Conservation (phyloP, 2,329 filamentous ascomycete species). For the Immersiporthe knoxdaviesiana region DNA sequence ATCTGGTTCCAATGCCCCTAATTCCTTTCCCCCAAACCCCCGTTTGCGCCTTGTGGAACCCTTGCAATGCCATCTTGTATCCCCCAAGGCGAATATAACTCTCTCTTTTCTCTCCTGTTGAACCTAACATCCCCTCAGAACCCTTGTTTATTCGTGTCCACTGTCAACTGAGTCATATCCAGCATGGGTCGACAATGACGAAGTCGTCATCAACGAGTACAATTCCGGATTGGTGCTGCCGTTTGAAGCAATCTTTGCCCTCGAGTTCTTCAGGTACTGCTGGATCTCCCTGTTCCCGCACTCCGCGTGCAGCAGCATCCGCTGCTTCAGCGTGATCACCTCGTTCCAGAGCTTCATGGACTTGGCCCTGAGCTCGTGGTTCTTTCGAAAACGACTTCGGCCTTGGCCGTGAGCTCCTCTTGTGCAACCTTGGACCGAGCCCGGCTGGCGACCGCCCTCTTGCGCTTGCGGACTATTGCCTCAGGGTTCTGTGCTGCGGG, state of each 20-base stretch:
- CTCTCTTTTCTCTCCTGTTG: not conserved
- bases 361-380: slow-evolving; percentile 31
- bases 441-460: slow-evolving; percentile 38
- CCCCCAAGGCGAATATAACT: too few species aligned
- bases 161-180: not conserved
- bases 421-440: slow-evolving; percentile 37
- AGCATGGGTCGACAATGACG: not conserved
- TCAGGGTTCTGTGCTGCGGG: not conserved
- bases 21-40: too few species aligned
- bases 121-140: not conserved
- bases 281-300: slow-evolving; percentile 37
- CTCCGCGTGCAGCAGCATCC: slow-evolving; percentile 36
- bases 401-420: slow-evolving; percentile 35
- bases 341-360: slow-evolving; percentile 35
- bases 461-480: slow-evolving; percentile 35
- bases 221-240: too few species aligned
- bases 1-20: not conserved
- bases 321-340: slow-evolving; percentile 38
- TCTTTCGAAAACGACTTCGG: slow-evolving; percentile 30
- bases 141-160: not conserved
- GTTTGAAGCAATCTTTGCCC: slow-evolving; percentile 10
- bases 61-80: not conserved
- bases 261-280: slow-evolving; percentile 36
- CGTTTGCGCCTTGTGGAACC: not conserved
- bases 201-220: not conserved